These are phyloP conservation scores for Beauveria asiatica DNA, from an alignment of 2,329 filamentous ascomycete species.

Conservation along the genomic window DNA sequence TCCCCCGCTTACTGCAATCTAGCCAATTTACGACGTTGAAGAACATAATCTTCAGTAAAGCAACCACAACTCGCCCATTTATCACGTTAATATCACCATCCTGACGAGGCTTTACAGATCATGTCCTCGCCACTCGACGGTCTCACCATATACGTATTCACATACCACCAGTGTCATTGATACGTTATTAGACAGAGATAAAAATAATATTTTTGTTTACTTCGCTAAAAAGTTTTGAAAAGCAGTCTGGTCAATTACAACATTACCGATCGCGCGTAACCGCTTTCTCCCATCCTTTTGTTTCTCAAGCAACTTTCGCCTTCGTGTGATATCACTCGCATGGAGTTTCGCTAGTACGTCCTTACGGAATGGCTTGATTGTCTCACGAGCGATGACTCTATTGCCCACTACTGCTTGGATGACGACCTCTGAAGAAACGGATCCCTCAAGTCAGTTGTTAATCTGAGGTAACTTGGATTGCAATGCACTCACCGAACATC, in stretches of 20 bases:
- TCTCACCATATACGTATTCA: no score
- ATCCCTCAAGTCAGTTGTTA: neutral
- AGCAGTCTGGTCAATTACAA: conserved; percentile 90
- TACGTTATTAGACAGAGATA: no score
- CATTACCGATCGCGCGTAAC: conserved; percentile 75
- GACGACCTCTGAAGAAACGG: conserved; percentile 56
- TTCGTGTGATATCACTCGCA: conserved; percentile 74
- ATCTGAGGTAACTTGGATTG: no score
- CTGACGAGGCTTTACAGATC: no score
- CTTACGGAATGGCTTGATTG: conserved; percentile 92
- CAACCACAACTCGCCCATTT: no score
- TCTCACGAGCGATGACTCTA: conserved; percentile 81
- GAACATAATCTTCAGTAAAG: no score
- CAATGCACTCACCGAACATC: conserved; percentile 57
- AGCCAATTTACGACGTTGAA: no score
- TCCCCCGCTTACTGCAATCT: no score
- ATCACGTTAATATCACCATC: no score
- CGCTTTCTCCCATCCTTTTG: conserved; percentile 94
- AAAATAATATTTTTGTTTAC: conserved; percentile 26
- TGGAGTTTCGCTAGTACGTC: conserved; percentile 91
- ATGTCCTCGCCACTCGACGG: no score
- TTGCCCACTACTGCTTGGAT: conserved; percentile 85
- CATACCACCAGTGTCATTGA: neutral
- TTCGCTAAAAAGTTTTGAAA: conserved; percentile 93
- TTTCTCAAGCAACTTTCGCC: conserved; percentile 85